phyloP scores from a whole-genome alignment of 768 basidiomycete genomes.

The Panaeolus cyanescens region DNA sequence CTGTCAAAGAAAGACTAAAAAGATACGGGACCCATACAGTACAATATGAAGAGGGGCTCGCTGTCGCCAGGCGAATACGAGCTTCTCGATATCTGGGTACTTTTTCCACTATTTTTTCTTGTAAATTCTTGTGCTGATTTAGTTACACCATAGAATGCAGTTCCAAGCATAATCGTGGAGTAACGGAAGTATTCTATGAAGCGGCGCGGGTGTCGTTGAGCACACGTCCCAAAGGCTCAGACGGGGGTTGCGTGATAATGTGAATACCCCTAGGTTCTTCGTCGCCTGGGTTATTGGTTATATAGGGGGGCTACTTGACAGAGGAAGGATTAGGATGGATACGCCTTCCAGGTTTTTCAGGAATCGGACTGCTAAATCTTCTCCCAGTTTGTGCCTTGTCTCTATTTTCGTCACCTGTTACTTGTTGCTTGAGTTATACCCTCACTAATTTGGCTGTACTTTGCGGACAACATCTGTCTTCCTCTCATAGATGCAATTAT shows the following conservation, averaged over 20 bases:
- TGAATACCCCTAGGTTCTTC: constrained; percentile 30
- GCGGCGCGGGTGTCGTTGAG: constrained; percentile 83
- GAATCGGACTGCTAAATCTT: background rate
- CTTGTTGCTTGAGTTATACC: constrained; percentile 10
- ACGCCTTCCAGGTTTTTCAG: background rate
- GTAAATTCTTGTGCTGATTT: background rate
- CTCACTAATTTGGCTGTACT: constrained; percentile 5
- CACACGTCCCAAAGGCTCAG: constrained; percentile 68
- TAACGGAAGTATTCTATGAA: constrained; percentile 91
- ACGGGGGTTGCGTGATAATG: constrained; percentile 61
- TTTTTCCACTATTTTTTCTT: constrained; percentile 21
- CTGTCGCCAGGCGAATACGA: constrained; percentile 87
- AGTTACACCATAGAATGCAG: constrained; percentile 73
- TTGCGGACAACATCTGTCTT: background rate
- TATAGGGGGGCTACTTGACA: background rate
- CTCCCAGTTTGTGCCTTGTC: background rate
- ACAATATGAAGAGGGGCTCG: constrained; percentile 90
- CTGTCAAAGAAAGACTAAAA: constrained; percentile 70
- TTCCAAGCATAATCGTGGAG: constrained; percentile 95
- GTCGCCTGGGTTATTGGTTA: background rate
- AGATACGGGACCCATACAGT: constrained; percentile 73
- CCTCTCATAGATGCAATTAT: background rate
- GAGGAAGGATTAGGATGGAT: background rate
- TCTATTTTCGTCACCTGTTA: background rate
- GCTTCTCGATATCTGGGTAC: constrained; percentile 90